Conservation (phyloP, 805 yeast species). For the Jamesozyma lodderae region DNA sequence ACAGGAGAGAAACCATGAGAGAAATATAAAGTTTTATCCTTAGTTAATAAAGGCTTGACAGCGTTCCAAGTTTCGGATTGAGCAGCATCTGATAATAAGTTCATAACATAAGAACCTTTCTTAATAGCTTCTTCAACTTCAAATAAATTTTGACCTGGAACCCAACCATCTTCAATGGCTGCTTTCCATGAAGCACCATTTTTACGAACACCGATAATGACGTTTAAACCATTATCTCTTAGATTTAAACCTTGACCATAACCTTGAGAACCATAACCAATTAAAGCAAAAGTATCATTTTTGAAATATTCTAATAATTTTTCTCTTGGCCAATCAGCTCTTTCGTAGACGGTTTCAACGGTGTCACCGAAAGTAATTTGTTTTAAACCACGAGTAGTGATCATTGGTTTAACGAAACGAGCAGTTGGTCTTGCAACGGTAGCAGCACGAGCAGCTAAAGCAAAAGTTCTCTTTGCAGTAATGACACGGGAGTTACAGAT, state of each 20-base stretch:
- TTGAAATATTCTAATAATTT: slow-evolving; percentile 93
- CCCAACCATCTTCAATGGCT: slow-evolving; percentile 99
- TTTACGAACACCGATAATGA: slow-evolving; percentile 96
- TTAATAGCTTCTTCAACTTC: slow-evolving; percentile 87
- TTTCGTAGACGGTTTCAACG: slow-evolving; percentile 93
- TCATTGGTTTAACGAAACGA: slow-evolving; percentile 37
- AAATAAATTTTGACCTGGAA: slow-evolving; percentile 96
- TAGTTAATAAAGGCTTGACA: slow-evolving; percentile 84
- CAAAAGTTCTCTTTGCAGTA: slow-evolving; percentile 58
- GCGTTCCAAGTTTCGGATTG: slow-evolving; percentile 96
- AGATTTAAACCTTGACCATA: slow-evolving; percentile 99
- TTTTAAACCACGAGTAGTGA: slow-evolving; percentile 83
- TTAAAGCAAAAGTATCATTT: slow-evolving; percentile 93
- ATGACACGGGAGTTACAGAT: slow-evolving; percentile 34
- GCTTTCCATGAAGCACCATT: slow-evolving; percentile 99
- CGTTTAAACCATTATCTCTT: slow-evolving; percentile 98
- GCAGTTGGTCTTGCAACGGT: slow-evolving; percentile 38
- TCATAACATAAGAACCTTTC: slow-evolving; percentile 93
- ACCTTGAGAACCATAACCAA: slow-evolving; percentile 99
- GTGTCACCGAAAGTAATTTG: slow-evolving; percentile 95
- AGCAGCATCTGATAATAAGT: slow-evolving; percentile 97
- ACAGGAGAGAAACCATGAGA: slow-evolving; percentile 99
- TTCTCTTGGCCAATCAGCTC: slow-evolving; percentile 99
- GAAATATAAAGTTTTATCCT: slow-evolving; percentile 97
- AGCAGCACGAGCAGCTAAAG: slow-evolving; percentile 38